Evolutionary conservation across 176 grass and related monocot genomes (phyloP).

Genomic region (Juncus effusus): DNA sequence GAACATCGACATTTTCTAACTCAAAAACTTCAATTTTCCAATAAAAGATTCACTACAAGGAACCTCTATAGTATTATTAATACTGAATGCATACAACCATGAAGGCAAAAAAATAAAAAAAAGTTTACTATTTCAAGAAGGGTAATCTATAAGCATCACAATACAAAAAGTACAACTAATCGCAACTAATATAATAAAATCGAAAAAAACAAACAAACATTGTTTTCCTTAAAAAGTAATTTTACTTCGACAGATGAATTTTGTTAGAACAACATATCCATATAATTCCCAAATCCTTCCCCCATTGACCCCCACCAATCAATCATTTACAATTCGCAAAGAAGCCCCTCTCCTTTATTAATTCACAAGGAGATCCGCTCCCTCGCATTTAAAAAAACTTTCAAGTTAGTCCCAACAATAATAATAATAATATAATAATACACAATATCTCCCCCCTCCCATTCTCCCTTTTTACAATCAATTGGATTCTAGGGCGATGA

Average conservation of each 20-base stretch:
- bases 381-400: slow-evolving; percentile 32
- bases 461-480: slow-evolving; percentile 29
- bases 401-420: slow-evolving; percentile 27
- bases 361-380: slow-evolving; percentile 31
- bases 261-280: slow-evolving; percentile 11
- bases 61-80: no score
- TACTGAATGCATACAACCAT: no score
- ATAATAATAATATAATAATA: neutral
- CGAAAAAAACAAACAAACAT: slow-evolving; percentile 2
- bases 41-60: no score
- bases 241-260: slow-evolving; percentile 20
- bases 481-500: slow-evolving; percentile 36
- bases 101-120: no score
- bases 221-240: slow-evolving; percentile 24
- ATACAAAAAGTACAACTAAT: neutral
- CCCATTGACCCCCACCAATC: neutral
- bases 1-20: no score
- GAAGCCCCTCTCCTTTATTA: slow-evolving; percentile 29
- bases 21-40: no score
- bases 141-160: neutral
- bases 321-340: slow-evolving; percentile 48
- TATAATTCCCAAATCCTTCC: slow-evolving; percentile 11
- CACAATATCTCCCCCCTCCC: slow-evolving; percentile 19
- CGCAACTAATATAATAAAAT: slow-evolving; percentile 5
- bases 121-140: no score